These are phyloP conservation scores for Combretum micranthum DNA, from an alignment of 345 rosid species.

Conservation along the genomic window DNA sequence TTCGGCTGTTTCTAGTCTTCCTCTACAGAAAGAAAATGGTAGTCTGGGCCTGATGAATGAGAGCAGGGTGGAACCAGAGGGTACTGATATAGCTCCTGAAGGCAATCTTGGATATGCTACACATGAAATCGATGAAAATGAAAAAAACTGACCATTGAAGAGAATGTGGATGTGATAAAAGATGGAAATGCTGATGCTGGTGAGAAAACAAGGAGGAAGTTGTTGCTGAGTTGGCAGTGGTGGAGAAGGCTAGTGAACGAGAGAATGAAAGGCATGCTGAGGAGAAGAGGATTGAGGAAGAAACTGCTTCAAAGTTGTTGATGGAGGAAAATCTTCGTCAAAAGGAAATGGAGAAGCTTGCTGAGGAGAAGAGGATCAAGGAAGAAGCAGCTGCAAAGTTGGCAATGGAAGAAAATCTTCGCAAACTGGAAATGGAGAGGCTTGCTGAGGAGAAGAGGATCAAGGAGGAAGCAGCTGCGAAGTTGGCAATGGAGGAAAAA, in stretches of 20 bases:
- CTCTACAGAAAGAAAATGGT: slow-evolving; percentile 20
- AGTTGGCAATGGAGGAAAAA: slow-evolving; percentile 38
- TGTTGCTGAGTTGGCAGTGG: slow-evolving; percentile 5
- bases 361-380: slow-evolving; percentile 2
- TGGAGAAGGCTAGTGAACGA: background rate
- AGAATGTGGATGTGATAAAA: slow-evolving; percentile 7
- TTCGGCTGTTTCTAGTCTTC: slow-evolving; percentile 1
- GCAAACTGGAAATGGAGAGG: background rate
- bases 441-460: slow-evolving; percentile 1
- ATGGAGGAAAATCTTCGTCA: slow-evolving; percentile 36
- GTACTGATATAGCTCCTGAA: slow-evolving; percentile 12
- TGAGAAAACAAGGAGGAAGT: background rate
- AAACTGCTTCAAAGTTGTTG: slow-evolving; percentile 33
- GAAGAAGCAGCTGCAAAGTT: background rate
- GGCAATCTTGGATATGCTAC: slow-evolving; percentile 15
- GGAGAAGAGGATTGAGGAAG: slow-evolving; percentile 15
- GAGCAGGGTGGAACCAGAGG: slow-evolving; percentile 7
- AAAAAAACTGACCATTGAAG: slow-evolving; percentile 7
- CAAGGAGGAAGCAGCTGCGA: slow-evolving; percentile 29
- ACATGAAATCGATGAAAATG: slow-evolving; percentile 11
- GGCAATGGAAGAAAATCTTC: slow-evolving; percentile 3
- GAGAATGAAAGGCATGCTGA: background rate
- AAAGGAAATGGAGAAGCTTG: slow-evolving; percentile 51
- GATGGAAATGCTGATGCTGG: slow-evolving; percentile 7
- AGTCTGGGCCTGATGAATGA: slow-evolving; percentile 17